These are phyloP conservation scores for Dicorynia guianensis DNA, from an alignment of 306 rosid species.

Conservation along the genomic window DNA sequence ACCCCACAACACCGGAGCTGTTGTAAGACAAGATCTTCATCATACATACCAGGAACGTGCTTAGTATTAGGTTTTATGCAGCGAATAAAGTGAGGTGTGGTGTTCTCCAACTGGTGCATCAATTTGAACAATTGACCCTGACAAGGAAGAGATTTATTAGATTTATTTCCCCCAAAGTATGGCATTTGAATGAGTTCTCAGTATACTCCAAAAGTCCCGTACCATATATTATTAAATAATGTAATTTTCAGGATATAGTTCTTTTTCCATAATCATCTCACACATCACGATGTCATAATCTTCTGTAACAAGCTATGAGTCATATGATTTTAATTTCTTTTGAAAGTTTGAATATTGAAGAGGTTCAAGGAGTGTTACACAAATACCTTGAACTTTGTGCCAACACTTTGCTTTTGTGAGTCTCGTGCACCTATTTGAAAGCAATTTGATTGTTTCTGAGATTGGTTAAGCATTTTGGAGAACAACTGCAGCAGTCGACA, in stretches of 20 bases:
- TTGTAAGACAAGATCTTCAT: conserved; percentile 71
- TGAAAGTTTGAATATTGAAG: conserved; percentile 25
- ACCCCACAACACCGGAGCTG: conserved; percentile 78
- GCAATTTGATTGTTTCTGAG: conserved; percentile 51
- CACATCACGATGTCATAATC: conserved; percentile 28
- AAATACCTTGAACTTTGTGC: conserved; percentile 77
- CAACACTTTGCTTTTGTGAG: conserved; percentile 54
- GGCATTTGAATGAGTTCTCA: conserved; percentile 16
- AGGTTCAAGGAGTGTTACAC: conserved; percentile 35
- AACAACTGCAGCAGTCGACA: conserved; percentile 60
- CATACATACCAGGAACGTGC: conserved; percentile 75
- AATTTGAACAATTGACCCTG: conserved; percentile 81
- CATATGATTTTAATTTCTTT: conserved; percentile 16
- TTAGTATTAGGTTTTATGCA: conserved; percentile 85
- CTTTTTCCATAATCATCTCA: conserved; percentile 18
- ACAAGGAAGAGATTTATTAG: conserved; percentile 41
- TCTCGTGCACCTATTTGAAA: conserved; percentile 48
- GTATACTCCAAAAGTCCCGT: background rate
- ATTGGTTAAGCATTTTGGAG: conserved; percentile 60
- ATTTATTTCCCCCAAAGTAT: conserved; percentile 26
- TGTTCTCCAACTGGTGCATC: conserved; percentile 78
- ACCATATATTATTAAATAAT: conserved; percentile 17
- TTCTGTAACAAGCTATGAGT: conserved; percentile 16
- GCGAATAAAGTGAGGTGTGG: conserved; percentile 83
- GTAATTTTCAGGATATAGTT: conserved; percentile 26